Evolutionary conservation across 164 flowering plant genomes (phyloP).

Genomic region (Stephania yunnanensis): DNA sequence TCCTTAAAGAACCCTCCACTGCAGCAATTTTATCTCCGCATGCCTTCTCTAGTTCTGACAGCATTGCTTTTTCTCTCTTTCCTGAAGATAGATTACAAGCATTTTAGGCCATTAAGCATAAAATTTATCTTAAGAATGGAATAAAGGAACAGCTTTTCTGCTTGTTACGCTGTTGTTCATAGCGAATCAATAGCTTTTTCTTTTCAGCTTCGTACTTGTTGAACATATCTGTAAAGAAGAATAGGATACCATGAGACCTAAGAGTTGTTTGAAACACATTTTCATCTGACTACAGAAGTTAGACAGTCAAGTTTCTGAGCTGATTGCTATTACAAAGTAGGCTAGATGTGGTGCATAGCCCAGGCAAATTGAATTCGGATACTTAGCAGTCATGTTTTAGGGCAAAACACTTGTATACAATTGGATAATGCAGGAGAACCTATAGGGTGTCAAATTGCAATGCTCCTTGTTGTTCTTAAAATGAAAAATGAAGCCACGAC

Average conservation of each 20-base stretch:
- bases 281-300: neutral
- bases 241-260: neutral
- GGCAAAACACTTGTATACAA: too few species aligned
- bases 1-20: conserved; percentile 69
- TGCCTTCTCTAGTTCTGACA: conserved; percentile 63
- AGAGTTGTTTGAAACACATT: neutral
- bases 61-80: conserved; percentile 73
- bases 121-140: neutral
- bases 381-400: too few species aligned
- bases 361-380: too few species aligned
- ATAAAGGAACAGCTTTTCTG: neutral
- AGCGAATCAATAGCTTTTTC: conserved; percentile 55
- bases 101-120: neutral
- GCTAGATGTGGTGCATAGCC: too few species aligned
- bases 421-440: too few species aligned
- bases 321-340: too few species aligned
- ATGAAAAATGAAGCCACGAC: too few species aligned
- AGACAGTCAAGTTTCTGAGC: neutral
- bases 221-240: conserved; percentile 47
- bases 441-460: too few species aligned
- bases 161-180: conserved; percentile 76
- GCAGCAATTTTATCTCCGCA: conserved; percentile 59
- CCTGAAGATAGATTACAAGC: conserved; percentile 34
- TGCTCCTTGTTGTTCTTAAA: too few species aligned
- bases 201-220: conserved; percentile 81